These are phyloP conservation scores for Podaxis sp. DNA, from an alignment of 768 basidiomycete genomes.

Conservation along the genomic window DNA sequence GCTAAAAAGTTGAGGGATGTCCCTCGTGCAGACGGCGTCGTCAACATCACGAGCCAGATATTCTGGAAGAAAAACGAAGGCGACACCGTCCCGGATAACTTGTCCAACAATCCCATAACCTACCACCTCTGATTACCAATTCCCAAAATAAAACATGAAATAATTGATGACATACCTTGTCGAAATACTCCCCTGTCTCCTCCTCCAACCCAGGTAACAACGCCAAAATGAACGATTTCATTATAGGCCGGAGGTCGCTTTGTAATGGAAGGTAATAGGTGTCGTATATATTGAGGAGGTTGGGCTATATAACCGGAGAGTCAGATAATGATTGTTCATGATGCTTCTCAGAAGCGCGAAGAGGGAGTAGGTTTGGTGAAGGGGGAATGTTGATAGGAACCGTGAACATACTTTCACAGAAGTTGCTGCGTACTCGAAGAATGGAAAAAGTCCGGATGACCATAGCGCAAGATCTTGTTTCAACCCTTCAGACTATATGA, in stretches of 20 bases:
- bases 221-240: constrained; percentile 93
- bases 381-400: background rate
- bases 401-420: constrained; percentile 74
- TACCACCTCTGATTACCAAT: constrained; percentile 25
- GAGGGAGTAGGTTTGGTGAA: background rate
- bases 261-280: constrained; percentile 89
- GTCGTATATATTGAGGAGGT: constrained; percentile 89
- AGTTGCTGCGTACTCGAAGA: constrained; percentile 99
- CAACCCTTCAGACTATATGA: constrained; percentile 78
- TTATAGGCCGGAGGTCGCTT: constrained; percentile 76
- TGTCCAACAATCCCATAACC: constrained; percentile 81
- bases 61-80: constrained; percentile 94
- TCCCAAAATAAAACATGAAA: constrained; percentile 14
- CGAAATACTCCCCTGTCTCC: constrained; percentile 96
- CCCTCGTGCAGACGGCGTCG: constrained; percentile 80
- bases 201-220: constrained; percentile 95
- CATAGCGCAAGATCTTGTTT: constrained; percentile 85
- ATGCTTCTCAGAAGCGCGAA: background rate
- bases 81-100: constrained; percentile 80
- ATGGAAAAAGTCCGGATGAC: constrained; percentile 96
- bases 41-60: constrained; percentile 91
- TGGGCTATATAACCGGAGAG: constrained; percentile 50
- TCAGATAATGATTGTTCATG: background rate
- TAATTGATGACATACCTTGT: constrained; percentile 53
- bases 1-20: constrained; percentile 87